Conservation (phyloP, 345 rosid species). For the Mallotus nudiflorus region DNA sequence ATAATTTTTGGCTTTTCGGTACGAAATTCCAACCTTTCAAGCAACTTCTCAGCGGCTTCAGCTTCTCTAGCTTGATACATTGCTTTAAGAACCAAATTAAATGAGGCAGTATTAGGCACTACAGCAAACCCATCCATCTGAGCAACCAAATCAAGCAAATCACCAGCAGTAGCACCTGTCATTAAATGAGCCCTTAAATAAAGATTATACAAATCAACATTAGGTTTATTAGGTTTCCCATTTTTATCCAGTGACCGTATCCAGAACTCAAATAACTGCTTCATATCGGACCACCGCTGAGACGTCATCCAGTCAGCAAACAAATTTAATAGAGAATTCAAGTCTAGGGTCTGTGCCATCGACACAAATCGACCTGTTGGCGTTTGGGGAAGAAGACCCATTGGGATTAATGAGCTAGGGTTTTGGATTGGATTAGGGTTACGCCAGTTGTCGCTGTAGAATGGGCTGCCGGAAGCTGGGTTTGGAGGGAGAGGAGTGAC, state of each 20-base stretch:
- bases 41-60: conserved; percentile 72
- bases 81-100: conserved; percentile 75
- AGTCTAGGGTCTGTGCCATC: conserved; percentile 47
- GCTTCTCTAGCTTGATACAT: conserved; percentile 63
- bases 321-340: conserved; percentile 46
- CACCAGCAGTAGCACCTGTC: conserved; percentile 55
- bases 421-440: conserved; percentile 54
- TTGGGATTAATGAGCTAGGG: conserved; percentile 47
- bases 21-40: conserved; percentile 58
- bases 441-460: conserved; percentile 83
- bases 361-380: conserved; percentile 41
- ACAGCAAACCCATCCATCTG: conserved; percentile 67
- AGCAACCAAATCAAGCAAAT: conserved; percentile 68
- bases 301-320: conserved; percentile 80
- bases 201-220: conserved; percentile 66
- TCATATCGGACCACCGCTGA: conserved; percentile 78
- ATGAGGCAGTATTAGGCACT: conserved; percentile 73
- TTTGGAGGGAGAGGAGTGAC: conserved; percentile 70
- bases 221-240: conserved; percentile 87
- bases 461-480: conserved; percentile 86
- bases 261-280: conserved; percentile 79
- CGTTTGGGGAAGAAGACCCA: conserved; percentile 39
- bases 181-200: conserved; percentile 82
- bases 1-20: too few relatives aligned
- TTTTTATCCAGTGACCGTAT: conserved; percentile 65